Evolutionary conservation across 1,284 basidiomycete genomes (phyloP).

Genomic region (Irpex lacteus): DNA sequence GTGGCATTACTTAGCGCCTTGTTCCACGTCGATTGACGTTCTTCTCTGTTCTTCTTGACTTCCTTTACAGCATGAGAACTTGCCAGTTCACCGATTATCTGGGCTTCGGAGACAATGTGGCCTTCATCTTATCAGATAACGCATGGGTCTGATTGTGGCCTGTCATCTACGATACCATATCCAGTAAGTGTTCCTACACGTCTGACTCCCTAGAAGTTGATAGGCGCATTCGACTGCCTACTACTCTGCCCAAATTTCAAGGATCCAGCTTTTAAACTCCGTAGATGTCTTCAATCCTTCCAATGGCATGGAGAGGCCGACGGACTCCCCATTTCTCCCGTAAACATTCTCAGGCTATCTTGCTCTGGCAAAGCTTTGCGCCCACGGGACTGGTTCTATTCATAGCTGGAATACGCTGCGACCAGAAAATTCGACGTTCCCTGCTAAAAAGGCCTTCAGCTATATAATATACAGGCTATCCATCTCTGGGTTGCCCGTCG

Average conservation of each 20-base stretch:
- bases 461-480: not conserved
- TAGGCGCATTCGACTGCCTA: not conserved
- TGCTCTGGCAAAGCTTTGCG: not conserved
- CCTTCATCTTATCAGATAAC: conserved; percentile 1
- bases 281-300: not conserved
- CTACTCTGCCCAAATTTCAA: not conserved
- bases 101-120: not conserved
- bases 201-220: not conserved
- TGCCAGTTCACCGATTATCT: not conserved
- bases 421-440: too few species aligned
- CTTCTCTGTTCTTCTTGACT: not conserved
- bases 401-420: not conserved
- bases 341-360: not conserved
- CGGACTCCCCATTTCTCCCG: not conserved
- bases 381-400: not conserved
- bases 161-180: not conserved
- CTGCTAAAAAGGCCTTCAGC: not conserved
- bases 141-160: not conserved
- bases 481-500: too few species aligned
- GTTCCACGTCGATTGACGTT: not conserved
- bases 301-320: not conserved
- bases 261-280: not conserved
- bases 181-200: not conserved
- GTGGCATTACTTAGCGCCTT: not conserved
- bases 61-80: not conserved